Conservation (phyloP, 495 filamentous ascomycete genomes). For the Penicillium coprophilum region DNA sequence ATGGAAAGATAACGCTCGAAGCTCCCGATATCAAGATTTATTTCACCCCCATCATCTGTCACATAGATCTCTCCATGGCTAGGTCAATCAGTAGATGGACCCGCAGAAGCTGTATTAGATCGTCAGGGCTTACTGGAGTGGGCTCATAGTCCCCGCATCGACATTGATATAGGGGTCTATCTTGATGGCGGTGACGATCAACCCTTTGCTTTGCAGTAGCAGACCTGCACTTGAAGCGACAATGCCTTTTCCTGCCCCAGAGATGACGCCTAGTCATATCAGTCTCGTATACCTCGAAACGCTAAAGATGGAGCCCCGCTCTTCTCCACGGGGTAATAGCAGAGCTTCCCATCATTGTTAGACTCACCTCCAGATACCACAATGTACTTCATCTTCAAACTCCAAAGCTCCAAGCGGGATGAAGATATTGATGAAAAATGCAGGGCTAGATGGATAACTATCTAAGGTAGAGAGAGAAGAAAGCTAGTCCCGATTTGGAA, state of each 20-base stretch:
- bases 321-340: background rate
- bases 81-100: background rate
- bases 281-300: background rate
- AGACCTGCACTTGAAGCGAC: slow-evolving; percentile 62
- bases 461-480: background rate
- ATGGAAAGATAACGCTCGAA: slow-evolving; percentile 85
- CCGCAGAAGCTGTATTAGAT: background rate
- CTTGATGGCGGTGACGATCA: slow-evolving; percentile 58
- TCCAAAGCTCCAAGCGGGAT: background rate
- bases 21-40: slow-evolving; percentile 88
- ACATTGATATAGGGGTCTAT: slow-evolving; percentile 60
- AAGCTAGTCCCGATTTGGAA: slow-evolving; percentile 1
- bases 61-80: slow-evolving; percentile 72
- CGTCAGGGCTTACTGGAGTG: slow-evolving; percentile 58
- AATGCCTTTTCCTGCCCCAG: slow-evolving; percentile 75
- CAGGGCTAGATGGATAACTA: too few relatives aligned
- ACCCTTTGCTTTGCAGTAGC: slow-evolving; percentile 74
- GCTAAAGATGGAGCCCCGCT: slow-evolving; percentile 1
- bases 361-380: slow-evolving; percentile 5
- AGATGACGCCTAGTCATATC: slow-evolving; percentile 59
- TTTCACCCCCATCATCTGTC: slow-evolving; percentile 71
- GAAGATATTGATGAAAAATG: background rate
- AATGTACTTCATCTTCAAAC: slow-evolving; percentile 1
- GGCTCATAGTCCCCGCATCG: slow-evolving; percentile 75
- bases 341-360: background rate